Evolutionary conservation across 75 land plant genomes (phyloP), one percentile per base, ranked within the genome.

Genomic region (Selaginella tamariscina): DNA sequence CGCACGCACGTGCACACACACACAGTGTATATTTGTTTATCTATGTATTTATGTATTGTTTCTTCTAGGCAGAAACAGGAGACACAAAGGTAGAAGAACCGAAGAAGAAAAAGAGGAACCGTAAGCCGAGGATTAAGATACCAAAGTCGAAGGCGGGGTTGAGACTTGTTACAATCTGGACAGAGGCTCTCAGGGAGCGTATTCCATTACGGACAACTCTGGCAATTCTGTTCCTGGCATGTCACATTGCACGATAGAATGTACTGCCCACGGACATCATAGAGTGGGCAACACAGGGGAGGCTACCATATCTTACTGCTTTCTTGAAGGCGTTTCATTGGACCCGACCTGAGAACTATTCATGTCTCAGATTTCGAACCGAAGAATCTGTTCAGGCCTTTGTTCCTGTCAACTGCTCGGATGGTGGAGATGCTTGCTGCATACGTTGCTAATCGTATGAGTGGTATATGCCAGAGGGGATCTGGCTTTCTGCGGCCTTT

Each of bases 391-490:
- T 85, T 89, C 44, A 78, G 84, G 72, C 98, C 98, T 30, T 30
- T 11, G 1, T 65, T 65, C 33, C 64, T 71, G 55, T 31, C 82
- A 39, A 71, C 78, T 23, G 49, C 80, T 2, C 71, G 84, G 71
- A 74, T 79, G 55, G 56, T 93, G 56, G 98, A 93, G 69, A 60
- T 80, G 5, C 62, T 75, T 18, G 83, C 99, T 2, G 86, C 80
- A 28, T 59, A 56, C 0, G 82, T 95, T 73, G 91, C 92, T 27
- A 32, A 81, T 22, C 32, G 73, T 78, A 69, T 73, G 96, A 87
- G 56, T 95, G 99, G 99, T 81, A 79, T 39, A 78, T 74, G 64
- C 88, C 91, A 30, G 75, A 85, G 24, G 99, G 87, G 21, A 70
- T 95, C 22, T 84, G 85, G 84, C 70, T 90, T 24, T 82, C 96